Conservation (phyloP, 148 eudicot species). For the Spergularia marina region DNA sequence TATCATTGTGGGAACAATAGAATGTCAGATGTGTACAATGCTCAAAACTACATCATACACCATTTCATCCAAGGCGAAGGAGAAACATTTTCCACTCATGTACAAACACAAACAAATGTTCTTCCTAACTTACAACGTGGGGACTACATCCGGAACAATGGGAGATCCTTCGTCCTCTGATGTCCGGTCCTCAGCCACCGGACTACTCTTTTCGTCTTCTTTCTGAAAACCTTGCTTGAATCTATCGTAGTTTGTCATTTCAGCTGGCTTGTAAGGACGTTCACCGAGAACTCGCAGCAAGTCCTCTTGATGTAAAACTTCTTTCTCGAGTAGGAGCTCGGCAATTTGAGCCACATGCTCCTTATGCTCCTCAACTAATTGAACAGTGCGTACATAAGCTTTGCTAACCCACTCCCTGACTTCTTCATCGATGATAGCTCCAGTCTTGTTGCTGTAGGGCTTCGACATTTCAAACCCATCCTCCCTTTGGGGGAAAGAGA, state of each 20-base stretch:
- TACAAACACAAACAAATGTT: slow-evolving; percentile 14
- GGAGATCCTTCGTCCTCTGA: slow-evolving; percentile 49
- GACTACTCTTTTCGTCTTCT: slow-evolving; percentile 30
- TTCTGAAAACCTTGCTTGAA: slow-evolving; percentile 61
- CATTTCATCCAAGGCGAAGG: neutral
- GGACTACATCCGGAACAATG: slow-evolving; percentile 60
- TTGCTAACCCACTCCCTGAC: slow-evolving; percentile 81
- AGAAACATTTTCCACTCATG: slow-evolving; percentile 6
- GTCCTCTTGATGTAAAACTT: slow-evolving; percentile 89
- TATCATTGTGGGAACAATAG: slow-evolving; percentile 11
- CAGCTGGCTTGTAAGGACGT: slow-evolving; percentile 59
- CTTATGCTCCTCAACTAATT: slow-evolving; percentile 63
- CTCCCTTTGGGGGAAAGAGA: slow-evolving; percentile 77
- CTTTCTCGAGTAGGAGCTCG: slow-evolving; percentile 73
- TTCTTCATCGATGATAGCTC: slow-evolving; percentile 69
- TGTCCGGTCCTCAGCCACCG: slow-evolving; percentile 25
- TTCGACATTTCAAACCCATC: slow-evolving; percentile 65
- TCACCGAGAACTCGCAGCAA: slow-evolving; percentile 71
- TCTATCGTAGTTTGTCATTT: slow-evolving; percentile 68
- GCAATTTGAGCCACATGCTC: slow-evolving; percentile 79
- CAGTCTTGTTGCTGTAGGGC: slow-evolving; percentile 89
- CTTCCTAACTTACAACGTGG: slow-evolving; percentile 25
- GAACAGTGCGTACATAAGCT: slow-evolving; percentile 63
- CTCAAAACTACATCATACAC: slow-evolving; percentile 28
- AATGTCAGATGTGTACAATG: slow-evolving; percentile 21